A percentile compares a stretch with the other conserved stretches of the same genome.
Conservation (phyloP, 495 filamentous ascomycete genomes). For the Penicillium paradoxum region DNA sequence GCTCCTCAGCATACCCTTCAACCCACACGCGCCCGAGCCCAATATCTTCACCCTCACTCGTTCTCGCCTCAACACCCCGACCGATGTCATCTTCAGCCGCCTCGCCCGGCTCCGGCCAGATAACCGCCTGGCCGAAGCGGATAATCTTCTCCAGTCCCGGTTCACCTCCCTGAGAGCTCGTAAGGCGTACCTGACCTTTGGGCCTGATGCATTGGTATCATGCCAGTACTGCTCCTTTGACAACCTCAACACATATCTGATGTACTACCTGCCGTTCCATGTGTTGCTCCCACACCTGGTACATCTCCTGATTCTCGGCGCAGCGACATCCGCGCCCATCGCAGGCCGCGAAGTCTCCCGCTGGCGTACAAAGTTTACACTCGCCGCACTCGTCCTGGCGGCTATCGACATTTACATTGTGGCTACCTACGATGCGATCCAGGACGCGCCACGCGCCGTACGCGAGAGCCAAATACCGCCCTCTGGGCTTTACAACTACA, state of each 20-base stretch:
- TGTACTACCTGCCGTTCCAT: constrained; percentile 70
- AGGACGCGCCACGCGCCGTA: constrained; percentile 36
- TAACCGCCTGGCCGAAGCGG: constrained; percentile 50
- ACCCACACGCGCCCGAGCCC: constrained; percentile 51
- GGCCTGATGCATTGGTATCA: constrained; percentile 61
- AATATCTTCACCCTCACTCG: constrained; percentile 77
- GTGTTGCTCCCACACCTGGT: constrained; percentile 71
- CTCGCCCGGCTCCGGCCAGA: constrained; percentile 57
- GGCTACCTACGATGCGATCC: constrained; percentile 57
- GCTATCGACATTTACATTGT: constrained; percentile 59
- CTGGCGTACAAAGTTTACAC: constrained; percentile 67
- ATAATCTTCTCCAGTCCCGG: constrained; percentile 59
- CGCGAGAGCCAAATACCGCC: constrained; percentile 33
- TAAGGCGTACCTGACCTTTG: constrained; percentile 77
- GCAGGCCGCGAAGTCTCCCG: constrained; percentile 51
- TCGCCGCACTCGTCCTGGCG: constrained; percentile 56
- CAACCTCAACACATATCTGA: constrained; percentile 64
- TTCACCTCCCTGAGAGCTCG: constrained; percentile 66
- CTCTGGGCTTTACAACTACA: constrained; percentile 59
- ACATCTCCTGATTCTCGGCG: constrained; percentile 63
- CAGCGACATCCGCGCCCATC: constrained; percentile 53
- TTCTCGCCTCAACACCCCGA: constrained; percentile 78
- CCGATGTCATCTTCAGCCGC: constrained; percentile 79
- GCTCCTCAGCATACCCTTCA: constrained; percentile 62
- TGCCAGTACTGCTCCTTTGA: constrained; percentile 84